Evolutionary conservation across 1,284 basidiomycete genomes (phyloP).

Genomic region (Volvariella volvacea): DNA sequence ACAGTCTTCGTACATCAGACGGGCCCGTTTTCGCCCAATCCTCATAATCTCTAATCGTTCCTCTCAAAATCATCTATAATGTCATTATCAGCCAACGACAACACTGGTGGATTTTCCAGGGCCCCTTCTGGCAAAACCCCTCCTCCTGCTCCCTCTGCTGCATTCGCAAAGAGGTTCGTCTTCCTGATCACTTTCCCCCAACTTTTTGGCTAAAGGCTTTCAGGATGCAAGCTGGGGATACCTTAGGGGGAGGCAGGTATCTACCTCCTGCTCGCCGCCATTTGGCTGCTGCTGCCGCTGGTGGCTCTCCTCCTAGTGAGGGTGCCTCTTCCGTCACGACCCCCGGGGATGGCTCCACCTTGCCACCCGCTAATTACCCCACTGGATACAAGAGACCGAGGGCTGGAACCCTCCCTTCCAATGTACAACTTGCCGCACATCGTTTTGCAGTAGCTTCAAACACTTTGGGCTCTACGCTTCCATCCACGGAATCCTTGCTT

Average conservation of each 20-base stretch:
- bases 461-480: slow-evolving; percentile 44
- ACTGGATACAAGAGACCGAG: slow-evolving; percentile 80
- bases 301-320: slow-evolving; percentile 69
- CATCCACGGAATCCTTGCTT: slow-evolving; percentile 58
- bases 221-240: slow-evolving; percentile 72
- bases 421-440: slow-evolving; percentile 80
- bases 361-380: slow-evolving; percentile 67
- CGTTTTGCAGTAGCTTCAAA: slow-evolving; percentile 67
- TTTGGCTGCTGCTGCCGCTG: slow-evolving; percentile 59
- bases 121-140: slow-evolving; percentile 76
- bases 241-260: slow-evolving; percentile 51
- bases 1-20: slow-evolving; percentile 30
- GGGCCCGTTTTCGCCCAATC: slow-evolving; percentile 32
- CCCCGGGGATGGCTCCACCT: slow-evolving; percentile 46
- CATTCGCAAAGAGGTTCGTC: slow-evolving; percentile 76
- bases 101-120: slow-evolving; percentile 69
- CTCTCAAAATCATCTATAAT: slow-evolving; percentile 60
- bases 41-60: slow-evolving; percentile 80
- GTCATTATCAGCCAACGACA: slow-evolving; percentile 81
- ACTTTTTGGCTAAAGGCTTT: slow-evolving; percentile 9
- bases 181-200: slow-evolving; percentile 9
- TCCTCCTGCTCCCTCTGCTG: slow-evolving; percentile 83
- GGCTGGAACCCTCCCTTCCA: slow-evolving; percentile 84
- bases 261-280: slow-evolving; percentile 75
- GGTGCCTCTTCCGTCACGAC: slow-evolving; percentile 45